phyloP scores from a whole-genome alignment of 192 early-diverging fungal species.

The Oehlia diaphana region DNA sequence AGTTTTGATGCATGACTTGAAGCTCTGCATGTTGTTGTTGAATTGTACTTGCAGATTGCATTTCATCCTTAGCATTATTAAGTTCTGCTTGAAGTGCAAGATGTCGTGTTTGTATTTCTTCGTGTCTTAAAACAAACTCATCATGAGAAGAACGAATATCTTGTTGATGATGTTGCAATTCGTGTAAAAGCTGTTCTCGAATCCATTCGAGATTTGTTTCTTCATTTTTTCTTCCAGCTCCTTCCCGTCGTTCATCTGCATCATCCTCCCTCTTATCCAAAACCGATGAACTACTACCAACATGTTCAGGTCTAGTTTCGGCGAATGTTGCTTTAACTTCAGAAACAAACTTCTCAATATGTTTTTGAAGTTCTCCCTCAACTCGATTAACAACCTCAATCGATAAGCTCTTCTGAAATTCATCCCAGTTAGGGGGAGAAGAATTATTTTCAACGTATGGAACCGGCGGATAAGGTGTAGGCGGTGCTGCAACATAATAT shows the following conservation, averaged over 20 bases:
- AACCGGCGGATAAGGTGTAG: not conserved
- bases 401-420: not conserved
- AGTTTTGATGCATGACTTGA: conserved; percentile 14
- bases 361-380: conserved; percentile 6
- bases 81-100: not conserved
- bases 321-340: not conserved
- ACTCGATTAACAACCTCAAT: not conserved
- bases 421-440: conserved; percentile 2
- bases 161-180: conserved; percentile 14
- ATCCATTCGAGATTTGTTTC: not conserved
- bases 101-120: conserved; percentile 20
- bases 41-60: not conserved
- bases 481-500: not conserved
- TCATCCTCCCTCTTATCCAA: not conserved
- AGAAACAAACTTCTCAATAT: not conserved
- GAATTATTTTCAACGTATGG: not conserved
- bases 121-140: not conserved
- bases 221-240: not conserved
- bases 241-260: not conserved
- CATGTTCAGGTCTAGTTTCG: not conserved
- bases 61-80: not conserved
- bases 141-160: not conserved
- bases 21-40: not conserved
- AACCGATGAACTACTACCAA: not conserved
- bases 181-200: not conserved